These are phyloP conservation scores for Pichia sp. DNA, from an alignment of 1,139 yeast species.

Conservation along the genomic window DNA sequence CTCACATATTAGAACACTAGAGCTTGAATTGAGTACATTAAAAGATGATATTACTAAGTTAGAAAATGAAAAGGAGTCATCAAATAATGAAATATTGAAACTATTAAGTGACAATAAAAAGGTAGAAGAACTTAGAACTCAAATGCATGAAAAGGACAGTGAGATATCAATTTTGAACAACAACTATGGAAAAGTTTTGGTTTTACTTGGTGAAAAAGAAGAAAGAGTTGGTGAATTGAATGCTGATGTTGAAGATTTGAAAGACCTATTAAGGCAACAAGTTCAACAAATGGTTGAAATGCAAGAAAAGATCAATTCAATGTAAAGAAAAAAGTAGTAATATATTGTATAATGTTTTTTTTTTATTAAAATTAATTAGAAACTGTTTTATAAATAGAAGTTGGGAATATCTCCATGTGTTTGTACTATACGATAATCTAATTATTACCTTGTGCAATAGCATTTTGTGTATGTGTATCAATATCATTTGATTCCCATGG, in stretches of 20 bases:
- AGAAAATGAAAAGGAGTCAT: conserved; percentile 52
- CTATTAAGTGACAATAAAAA: conserved; percentile 50
- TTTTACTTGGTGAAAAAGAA: conserved; percentile 79
- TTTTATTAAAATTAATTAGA: too few relatives aligned
- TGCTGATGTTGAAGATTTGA: conserved; percentile 85
- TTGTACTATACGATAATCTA: too few relatives aligned
- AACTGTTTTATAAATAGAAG: too few relatives aligned
- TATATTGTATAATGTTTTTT: background rate
- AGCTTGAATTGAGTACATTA: conserved; percentile 63
- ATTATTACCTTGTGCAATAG: conserved; percentile 36
- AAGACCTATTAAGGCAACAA: conserved; percentile 73
- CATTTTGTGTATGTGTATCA: conserved; percentile 37
- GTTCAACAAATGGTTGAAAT: conserved; percentile 78
- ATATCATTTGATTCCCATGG: conserved; percentile 59
- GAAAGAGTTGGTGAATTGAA: conserved; percentile 78
- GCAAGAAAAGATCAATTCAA: conserved; percentile 34
- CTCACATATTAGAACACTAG: conserved; percentile 68
- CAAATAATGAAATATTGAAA: conserved; percentile 60
- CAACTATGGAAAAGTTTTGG: conserved; percentile 57
- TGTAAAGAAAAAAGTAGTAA: background rate
- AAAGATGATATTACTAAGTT: conserved; percentile 57
- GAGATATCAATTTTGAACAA: conserved; percentile 36
- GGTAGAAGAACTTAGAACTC: conserved; percentile 33
- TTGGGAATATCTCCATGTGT: too few relatives aligned
- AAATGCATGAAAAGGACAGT: conserved; percentile 33